Conservation (phyloP, 805 yeast genomes). For the Schizosaccharomyces japonicus region DNA sequence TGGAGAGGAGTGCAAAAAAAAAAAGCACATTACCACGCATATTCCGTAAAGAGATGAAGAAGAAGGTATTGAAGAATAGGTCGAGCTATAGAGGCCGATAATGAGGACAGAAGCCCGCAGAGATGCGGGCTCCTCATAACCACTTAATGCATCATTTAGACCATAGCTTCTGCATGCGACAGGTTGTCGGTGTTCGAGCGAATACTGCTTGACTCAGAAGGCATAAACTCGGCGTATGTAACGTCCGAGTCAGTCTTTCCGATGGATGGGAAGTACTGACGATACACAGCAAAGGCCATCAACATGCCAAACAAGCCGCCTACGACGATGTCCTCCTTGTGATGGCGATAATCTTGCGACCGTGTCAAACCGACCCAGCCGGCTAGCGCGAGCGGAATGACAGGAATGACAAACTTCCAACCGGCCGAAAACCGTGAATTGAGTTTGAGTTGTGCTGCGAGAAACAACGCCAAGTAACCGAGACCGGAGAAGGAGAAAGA, state of each 20-base stretch:
- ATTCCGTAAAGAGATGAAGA: no score
- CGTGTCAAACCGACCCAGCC: constrained; percentile 57
- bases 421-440: constrained; percentile 16
- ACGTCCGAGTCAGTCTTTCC: not conserved
- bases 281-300: constrained; percentile 34
- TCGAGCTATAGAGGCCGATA: no score
- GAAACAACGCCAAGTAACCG: constrained; percentile 27
- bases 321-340: constrained; percentile 55
- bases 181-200: no score
- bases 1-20: no score
- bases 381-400: constrained; percentile 32
- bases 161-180: no score
- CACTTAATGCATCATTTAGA: no score
- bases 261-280: not conserved
- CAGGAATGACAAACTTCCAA: constrained; percentile 12
- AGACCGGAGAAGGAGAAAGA: constrained; percentile 30
- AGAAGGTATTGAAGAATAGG: no score
- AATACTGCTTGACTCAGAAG: no score
- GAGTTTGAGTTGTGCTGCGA: constrained; percentile 25
- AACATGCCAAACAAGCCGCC: constrained; percentile 47
- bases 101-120: no score
- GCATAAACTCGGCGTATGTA: not conserved
- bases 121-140: no score
- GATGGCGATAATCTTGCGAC: constrained; percentile 84
- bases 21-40: no score